A percentile compares a stretch with the other conserved stretches of the same genome.
phyloP scores from a whole-genome alignment of 2,329 filamentous ascomycete species.

The Gnomoniopsis smithogilvyi region DNA sequence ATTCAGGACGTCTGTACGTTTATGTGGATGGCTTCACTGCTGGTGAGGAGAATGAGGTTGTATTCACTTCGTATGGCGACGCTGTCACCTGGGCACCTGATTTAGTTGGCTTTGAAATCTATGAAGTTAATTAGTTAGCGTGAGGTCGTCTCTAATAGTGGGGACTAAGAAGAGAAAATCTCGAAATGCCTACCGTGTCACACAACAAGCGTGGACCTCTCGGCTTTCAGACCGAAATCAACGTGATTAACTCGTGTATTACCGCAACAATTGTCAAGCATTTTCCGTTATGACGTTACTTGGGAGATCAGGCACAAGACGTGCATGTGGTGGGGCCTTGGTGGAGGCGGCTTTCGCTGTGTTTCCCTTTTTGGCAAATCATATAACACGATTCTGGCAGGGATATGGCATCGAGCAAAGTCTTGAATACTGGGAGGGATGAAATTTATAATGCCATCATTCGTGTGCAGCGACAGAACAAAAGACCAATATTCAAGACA shows the following conservation, averaged over 20 bases:
- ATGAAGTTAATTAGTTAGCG: slow-evolving; percentile 19
- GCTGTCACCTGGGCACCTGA: slow-evolving; percentile 33
- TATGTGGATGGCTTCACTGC: slow-evolving; percentile 42
- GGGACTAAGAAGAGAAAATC: not conserved
- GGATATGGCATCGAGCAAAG: not conserved
- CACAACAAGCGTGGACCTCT: too few species aligned
- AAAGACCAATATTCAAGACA: too few species aligned
- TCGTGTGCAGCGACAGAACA: too few species aligned
- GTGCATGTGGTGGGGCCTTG: too few species aligned
- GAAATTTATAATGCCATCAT: too few species aligned
- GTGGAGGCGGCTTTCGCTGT: too few species aligned
- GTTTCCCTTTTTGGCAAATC: not conserved
- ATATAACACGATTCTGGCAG: not conserved
- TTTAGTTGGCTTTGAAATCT: slow-evolving; percentile 39
- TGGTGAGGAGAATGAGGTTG: slow-evolving; percentile 34
- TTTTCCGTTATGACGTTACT: too few species aligned
- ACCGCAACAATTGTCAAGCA: too few species aligned
- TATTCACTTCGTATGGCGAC: slow-evolving; percentile 27
- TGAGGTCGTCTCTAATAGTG: not conserved
- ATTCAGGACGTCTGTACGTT: slow-evolving; percentile 41
- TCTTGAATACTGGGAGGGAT: too few species aligned
- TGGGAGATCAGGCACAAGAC: too few species aligned
- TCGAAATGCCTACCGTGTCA: not conserved
- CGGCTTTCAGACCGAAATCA: too few species aligned
- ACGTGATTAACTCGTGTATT: too few species aligned